A percentile compares a stretch with the other conserved stretches of the same genome.
These are phyloP conservation scores for Fusarium pseudocircinatum DNA, from an alignment of 2,329 filamentous ascomycete species.

Conservation along the genomic window DNA sequence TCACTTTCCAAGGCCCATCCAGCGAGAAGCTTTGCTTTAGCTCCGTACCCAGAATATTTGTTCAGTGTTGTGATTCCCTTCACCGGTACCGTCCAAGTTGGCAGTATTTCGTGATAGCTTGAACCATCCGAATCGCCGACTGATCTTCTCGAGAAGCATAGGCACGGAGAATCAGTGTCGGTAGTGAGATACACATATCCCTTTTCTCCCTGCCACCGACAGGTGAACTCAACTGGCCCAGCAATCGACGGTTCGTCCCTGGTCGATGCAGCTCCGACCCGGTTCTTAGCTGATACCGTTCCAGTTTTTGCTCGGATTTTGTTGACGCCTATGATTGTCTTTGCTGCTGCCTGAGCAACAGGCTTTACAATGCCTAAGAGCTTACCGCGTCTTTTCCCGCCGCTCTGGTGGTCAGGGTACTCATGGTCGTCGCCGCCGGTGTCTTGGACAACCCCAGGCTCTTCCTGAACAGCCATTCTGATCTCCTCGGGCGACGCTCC, in stretches of 20 bases:
- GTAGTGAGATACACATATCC: constrained; percentile 52
- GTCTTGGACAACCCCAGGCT: constrained; percentile 46
- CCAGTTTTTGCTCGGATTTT: constrained; percentile 70
- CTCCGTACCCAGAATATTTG: constrained; percentile 80
- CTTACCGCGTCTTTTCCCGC: constrained; percentile 49
- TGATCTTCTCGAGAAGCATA: constrained; percentile 4
- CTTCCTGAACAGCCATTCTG: constrained; percentile 61
- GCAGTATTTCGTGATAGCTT: constrained; percentile 54
- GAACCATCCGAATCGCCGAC: not conserved
- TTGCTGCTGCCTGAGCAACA: constrained; percentile 72
- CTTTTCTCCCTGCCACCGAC: constrained; percentile 71
- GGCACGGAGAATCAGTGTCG: not conserved
- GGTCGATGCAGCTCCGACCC: constrained; percentile 52
- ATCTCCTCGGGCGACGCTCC: constrained; percentile 61
- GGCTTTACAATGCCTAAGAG: constrained; percentile 71
- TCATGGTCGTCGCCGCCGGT: constrained; percentile 52
- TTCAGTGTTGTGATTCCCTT: constrained; percentile 75
- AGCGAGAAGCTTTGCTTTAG: constrained; percentile 81
- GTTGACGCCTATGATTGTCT: constrained; percentile 75
- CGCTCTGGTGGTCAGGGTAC: constrained; percentile 57
- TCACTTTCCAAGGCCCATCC: constrained; percentile 78
- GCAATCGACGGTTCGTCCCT: not conserved
- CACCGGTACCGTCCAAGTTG: constrained; percentile 74
- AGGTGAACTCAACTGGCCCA: constrained; percentile 78
- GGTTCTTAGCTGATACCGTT: constrained; percentile 69